Percentiles rank a stretch among this genome's conserved stretches.
phyloP scores from a whole-genome alignment of 2,329 filamentous ascomycete genomes.

The Spiromastix sp. region DNA sequence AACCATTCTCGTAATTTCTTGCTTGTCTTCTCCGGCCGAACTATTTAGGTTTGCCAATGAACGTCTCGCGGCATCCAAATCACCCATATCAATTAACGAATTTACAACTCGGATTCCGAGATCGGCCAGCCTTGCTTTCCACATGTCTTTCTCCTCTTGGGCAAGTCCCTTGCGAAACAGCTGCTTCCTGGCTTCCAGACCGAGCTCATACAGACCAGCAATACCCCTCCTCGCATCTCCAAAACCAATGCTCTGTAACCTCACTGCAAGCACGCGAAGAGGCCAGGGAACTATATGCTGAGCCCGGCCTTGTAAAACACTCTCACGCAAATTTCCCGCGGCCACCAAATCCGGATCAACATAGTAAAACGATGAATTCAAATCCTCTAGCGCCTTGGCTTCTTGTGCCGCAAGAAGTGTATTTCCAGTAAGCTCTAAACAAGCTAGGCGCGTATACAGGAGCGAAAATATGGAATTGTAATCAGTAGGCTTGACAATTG shows the following conservation, averaged over 20 bases:
- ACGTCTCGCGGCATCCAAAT: constrained; percentile 65
- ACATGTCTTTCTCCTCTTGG: constrained; percentile 50
- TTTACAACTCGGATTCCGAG: constrained; percentile 57
- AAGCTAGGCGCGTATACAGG: constrained; percentile 71
- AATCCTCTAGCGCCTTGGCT: constrained; percentile 51
- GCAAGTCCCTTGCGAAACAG: constrained; percentile 43
- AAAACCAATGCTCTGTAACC: constrained; percentile 77
- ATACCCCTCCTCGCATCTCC: constrained; percentile 74
- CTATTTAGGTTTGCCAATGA: constrained; percentile 55
- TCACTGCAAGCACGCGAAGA: constrained; percentile 69
- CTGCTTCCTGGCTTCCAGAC: constrained; percentile 59
- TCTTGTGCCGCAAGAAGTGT: constrained; percentile 57
- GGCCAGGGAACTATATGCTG: constrained; percentile 75
- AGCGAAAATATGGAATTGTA: constrained; percentile 60
- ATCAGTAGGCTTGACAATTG: constrained; percentile 38
- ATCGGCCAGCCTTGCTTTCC: constrained; percentile 63
- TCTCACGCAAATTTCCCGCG: constrained; percentile 46
- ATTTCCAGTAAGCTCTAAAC: constrained; percentile 68
- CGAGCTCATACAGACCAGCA: constrained; percentile 84
- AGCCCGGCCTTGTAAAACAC: constrained; percentile 40
- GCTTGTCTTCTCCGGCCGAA: constrained; percentile 19
- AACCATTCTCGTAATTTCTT: constrained; percentile 35
- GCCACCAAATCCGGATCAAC: constrained; percentile 20
- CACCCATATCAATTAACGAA: constrained; percentile 57
- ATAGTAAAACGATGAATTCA: constrained; percentile 47